These are phyloP conservation scores for Dictyostelium gargantuum DNA, from an alignment of 208 protist genomes.

Conservation along the genomic window DNA sequence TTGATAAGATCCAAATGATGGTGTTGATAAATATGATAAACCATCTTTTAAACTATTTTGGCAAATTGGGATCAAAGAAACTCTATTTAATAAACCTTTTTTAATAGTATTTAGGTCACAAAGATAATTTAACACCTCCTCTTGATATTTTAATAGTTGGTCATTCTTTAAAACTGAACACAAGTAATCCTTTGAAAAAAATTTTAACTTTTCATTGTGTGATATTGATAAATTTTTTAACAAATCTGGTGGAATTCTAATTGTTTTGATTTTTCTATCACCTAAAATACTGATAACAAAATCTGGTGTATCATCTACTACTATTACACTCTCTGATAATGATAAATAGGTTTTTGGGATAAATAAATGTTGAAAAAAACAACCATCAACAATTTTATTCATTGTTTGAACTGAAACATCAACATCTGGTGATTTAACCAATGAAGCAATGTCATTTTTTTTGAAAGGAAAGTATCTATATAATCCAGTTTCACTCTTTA, in stretches of 20 bases:
- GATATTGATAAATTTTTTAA: neutral
- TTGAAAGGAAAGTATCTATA: neutral
- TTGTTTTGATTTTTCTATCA: neutral
- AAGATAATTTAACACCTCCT: neutral
- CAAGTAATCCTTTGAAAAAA: too few relatives aligned
- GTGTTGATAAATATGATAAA: too few relatives aligned
- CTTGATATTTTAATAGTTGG: neutral
- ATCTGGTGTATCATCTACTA: neutral
- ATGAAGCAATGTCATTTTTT: neutral
- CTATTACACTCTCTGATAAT: neutral
- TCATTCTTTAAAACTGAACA: too few relatives aligned
- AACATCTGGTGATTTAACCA: neutral
- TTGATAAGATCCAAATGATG: too few relatives aligned
- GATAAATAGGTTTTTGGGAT: neutral
- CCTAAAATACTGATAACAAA: neutral
- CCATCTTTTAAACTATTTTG: neutral
- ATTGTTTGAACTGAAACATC: neutral
- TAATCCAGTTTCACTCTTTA: neutral
- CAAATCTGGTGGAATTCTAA: neutral
- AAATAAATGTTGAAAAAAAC: neutral
- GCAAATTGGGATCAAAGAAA: neutral
- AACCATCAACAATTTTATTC: neutral
- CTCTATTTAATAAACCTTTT: neutral
- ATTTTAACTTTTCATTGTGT: too few relatives aligned
- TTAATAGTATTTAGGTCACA: neutral